These are phyloP conservation scores for Zymoseptoria tritici DNA, from an alignment of 2,329 filamentous ascomycete species.

Conservation along the genomic window DNA sequence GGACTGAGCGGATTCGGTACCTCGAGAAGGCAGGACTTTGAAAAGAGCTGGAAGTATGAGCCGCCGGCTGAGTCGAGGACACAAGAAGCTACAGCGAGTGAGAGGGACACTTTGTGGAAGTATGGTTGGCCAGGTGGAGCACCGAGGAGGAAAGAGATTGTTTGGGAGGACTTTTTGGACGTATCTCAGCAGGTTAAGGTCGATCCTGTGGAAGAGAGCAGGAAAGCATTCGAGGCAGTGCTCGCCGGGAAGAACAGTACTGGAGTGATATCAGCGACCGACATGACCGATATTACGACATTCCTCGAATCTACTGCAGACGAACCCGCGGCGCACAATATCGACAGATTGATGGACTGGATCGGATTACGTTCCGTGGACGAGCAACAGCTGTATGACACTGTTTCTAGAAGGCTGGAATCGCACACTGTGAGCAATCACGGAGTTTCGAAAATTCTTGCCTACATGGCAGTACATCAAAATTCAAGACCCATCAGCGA, in stretches of 20 bases:
- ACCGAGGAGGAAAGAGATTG: constrained; percentile 2
- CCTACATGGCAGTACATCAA: not conserved
- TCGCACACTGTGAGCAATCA: not conserved
- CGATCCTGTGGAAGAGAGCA: constrained; percentile 15
- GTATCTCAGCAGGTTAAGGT: constrained; percentile 1
- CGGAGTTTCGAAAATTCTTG: not conserved
- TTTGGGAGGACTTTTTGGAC: constrained; percentile 10
- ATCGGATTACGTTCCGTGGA: constrained; percentile 4
- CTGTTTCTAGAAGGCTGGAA: not conserved
- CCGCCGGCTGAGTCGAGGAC: constrained; percentile 11
- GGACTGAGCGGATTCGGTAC: constrained; percentile 16
- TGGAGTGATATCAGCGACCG: not conserved
- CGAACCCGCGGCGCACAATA: constrained; percentile 21
- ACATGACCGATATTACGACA: constrained; percentile 9
- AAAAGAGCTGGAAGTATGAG: constrained; percentile 21
- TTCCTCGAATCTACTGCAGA: constrained; percentile 22
- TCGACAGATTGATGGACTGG: constrained; percentile 16
- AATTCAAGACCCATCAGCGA: not conserved
- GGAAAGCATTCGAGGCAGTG: constrained; percentile 15
- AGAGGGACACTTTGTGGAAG: not conserved
- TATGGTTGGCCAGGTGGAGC: not conserved
- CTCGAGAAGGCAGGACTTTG: constrained; percentile 7
- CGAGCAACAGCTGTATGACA: not conserved
- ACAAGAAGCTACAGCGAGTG: not conserved
- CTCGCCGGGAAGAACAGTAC: constrained; percentile 4